phyloP scores from a whole-genome alignment of 768 basidiomycete species.

The Hygrophorus pudorinus region DNA sequence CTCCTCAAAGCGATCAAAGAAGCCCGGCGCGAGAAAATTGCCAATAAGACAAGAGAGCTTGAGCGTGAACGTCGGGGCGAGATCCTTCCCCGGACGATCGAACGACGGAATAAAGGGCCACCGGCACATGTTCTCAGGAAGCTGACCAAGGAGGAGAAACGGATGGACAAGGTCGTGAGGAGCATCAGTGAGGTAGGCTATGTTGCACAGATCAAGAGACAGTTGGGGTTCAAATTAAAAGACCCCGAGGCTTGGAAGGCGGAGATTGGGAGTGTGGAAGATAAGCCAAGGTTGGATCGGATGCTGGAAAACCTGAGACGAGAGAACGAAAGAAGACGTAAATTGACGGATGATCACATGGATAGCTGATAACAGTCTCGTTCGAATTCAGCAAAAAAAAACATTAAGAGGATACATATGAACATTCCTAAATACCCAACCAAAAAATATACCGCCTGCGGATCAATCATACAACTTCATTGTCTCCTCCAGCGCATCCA shows the following conservation, averaged over 20 bases:
- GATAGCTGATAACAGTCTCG: too few relatives aligned
- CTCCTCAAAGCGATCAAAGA: slow-evolving; percentile 39
- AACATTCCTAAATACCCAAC: too few relatives aligned
- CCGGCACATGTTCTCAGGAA: slow-evolving; percentile 49
- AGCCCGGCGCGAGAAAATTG: slow-evolving; percentile 51
- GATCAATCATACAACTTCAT: slow-evolving; percentile 23
- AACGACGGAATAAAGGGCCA: slow-evolving; percentile 42
- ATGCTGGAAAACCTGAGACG: slow-evolving; percentile 15
- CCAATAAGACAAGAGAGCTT: slow-evolving; percentile 55
- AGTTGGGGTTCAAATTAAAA: slow-evolving; percentile 39
- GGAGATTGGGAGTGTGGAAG: slow-evolving; percentile 20
- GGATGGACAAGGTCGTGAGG: slow-evolving; percentile 40
- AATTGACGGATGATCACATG: background rate
- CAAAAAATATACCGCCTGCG: too few relatives aligned
- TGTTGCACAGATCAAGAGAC: slow-evolving; percentile 51
- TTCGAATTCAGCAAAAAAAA: too few relatives aligned
- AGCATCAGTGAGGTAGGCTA: slow-evolving; percentile 62
- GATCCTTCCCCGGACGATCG: slow-evolving; percentile 35
- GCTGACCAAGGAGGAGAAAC: slow-evolving; percentile 40
- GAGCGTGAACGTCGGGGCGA: slow-evolving; percentile 58
- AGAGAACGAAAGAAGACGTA: slow-evolving; percentile 20
- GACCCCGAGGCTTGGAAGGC: slow-evolving; percentile 27
- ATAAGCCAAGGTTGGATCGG: slow-evolving; percentile 20
- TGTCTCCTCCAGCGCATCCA: slow-evolving; percentile 23
- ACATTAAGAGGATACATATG: too few relatives aligned